A percentile compares a stretch with the other conserved stretches of the same genome.
These are phyloP conservation scores for Spiraea crenata DNA, from an alignment of 331 rosid genomes.

Conservation along the genomic window DNA sequence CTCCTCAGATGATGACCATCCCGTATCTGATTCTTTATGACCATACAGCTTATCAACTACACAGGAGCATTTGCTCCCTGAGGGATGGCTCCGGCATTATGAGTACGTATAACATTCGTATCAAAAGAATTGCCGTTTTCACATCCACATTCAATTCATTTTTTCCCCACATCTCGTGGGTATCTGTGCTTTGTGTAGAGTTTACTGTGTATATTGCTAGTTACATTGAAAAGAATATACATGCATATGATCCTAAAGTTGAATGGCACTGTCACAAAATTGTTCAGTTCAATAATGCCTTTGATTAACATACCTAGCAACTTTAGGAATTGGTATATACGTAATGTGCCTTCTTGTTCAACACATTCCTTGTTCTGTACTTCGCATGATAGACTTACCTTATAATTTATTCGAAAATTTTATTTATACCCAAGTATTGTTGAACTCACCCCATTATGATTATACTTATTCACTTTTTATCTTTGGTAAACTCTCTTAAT, in stretches of 20 bases:
- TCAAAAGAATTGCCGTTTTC: constrained; percentile 34
- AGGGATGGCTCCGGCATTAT: constrained; percentile 23
- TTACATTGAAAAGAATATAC: constrained; percentile 27
- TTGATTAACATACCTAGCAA: too few relatives aligned
- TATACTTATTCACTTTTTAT: too few relatives aligned
- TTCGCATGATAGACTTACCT: too few relatives aligned
- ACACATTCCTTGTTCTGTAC: too few relatives aligned
- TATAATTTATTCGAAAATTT: too few relatives aligned
- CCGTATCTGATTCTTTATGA: constrained; percentile 20
- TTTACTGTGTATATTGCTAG: constrained; percentile 36
- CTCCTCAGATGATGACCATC: constrained; percentile 23
- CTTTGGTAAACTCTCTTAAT: too few relatives aligned
- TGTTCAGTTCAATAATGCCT: neutral
- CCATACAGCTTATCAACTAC: constrained; percentile 13
- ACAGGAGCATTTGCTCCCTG: constrained; percentile 20
- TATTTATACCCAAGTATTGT: too few relatives aligned
- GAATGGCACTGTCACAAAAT: neutral
- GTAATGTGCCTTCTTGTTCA: too few relatives aligned
- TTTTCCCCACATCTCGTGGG: constrained; percentile 34
- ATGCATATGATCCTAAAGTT: neutral
- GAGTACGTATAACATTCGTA: constrained; percentile 33
- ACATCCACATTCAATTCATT: constrained; percentile 66
- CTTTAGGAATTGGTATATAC: too few relatives aligned
- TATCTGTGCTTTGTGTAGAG: constrained; percentile 20
- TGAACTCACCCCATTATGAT: too few relatives aligned